Evolutionary conservation across 345 rosid genomes (phyloP).

Genomic region (Ceriops zippeliana): DNA sequence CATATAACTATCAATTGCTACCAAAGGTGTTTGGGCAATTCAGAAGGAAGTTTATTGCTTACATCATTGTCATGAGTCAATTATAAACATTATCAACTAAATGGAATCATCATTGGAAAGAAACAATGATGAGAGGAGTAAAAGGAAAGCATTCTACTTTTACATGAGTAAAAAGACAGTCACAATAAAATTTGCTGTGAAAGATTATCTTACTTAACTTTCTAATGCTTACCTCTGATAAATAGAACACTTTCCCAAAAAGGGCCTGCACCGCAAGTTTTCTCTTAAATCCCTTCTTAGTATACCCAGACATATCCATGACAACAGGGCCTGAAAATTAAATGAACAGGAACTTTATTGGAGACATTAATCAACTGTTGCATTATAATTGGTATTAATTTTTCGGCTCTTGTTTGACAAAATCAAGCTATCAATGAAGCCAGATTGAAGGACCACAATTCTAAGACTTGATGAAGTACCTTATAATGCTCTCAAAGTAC

Average conservation of each 20-base stretch:
- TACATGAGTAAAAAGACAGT: neutral
- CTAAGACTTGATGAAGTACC: too few species aligned
- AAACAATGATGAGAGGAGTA: neutral
- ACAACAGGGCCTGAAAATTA: slow-evolving; percentile 78
- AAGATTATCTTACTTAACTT: neutral
- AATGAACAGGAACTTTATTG: neutral
- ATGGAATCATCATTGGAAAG: neutral
- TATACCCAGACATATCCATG: slow-evolving; percentile 72
- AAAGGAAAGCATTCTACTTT: too few species aligned
- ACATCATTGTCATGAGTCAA: neutral
- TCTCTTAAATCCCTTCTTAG: slow-evolving; percentile 87
- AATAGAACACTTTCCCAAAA: slow-evolving; percentile 85
- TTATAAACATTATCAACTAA: neutral
- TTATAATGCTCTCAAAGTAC: too few species aligned
- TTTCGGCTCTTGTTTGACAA: neutral
- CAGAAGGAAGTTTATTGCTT: neutral
- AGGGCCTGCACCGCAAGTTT: slow-evolving; percentile 88
- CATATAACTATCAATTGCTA: neutral
- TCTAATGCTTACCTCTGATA: slow-evolving; percentile 60
- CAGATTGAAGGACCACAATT: too few species aligned
- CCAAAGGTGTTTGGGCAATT: too few species aligned
- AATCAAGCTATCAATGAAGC: too few species aligned
- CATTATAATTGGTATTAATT: neutral
- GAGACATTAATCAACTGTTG: neutral
- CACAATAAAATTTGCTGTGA: slow-evolving; percentile 5